Evolutionary conservation across 176 grass and related monocot genomes (phyloP).

Genomic region (Eleusine indica): DNA sequence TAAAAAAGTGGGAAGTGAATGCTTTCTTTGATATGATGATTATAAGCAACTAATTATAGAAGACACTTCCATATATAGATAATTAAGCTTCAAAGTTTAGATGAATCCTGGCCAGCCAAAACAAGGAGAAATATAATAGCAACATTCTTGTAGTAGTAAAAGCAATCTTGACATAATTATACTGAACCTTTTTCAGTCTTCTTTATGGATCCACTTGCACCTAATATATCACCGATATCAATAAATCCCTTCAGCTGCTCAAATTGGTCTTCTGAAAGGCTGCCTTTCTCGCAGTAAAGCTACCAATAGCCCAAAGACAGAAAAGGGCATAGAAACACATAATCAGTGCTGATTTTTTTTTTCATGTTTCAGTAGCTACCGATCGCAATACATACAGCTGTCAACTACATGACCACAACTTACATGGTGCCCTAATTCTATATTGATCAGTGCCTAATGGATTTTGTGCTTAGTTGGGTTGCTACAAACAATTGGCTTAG

Average conservation of each 20-base stretch:
- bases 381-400: conserved; percentile 21
- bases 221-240: conserved; percentile 96
- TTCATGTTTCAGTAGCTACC: conserved; percentile 20
- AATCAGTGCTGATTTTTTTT: not conserved
- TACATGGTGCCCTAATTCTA: not conserved
- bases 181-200: conserved; percentile 92
- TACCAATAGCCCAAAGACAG: conserved; percentile 42
- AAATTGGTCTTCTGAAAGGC: conserved; percentile 82
- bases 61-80: not conserved
- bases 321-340: conserved; percentile 26
- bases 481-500: conserved; percentile 17
- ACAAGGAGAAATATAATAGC: not conserved
- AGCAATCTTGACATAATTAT: conserved; percentile 10
- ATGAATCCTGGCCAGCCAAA: conserved; percentile 9
- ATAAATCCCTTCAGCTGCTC: conserved; percentile 84
- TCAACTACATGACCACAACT: conserved; percentile 3
- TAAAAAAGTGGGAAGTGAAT: conserved; percentile 3
- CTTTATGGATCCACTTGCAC: conserved; percentile 90
- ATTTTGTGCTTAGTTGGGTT: not conserved
- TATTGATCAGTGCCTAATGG: not conserved
- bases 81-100: conserved; percentile 16
- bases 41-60: conserved; percentile 13
- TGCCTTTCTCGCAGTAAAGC: conserved; percentile 92
- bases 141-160: not conserved
- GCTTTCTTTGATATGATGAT: not conserved